Conservation (phyloP, 2,329 filamentous ascomycete genomes). For the Claviceps maximensis region DNA sequence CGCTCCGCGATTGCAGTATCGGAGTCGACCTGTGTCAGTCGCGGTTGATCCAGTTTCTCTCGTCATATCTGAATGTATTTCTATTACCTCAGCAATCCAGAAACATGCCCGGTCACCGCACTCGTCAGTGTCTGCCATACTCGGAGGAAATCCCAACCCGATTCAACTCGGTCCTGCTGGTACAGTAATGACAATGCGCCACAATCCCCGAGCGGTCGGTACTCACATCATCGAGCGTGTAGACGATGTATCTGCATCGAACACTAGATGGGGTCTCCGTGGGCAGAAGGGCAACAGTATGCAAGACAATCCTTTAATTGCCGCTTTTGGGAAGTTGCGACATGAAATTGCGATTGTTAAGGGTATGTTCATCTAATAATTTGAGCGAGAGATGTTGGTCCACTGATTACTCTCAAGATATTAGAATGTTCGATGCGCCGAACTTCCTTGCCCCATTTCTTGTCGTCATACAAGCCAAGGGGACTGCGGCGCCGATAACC, state of each 20-base stretch:
- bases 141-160: conserved; percentile 59
- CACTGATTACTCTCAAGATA: conserved; percentile 41
- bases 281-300: conserved; percentile 95
- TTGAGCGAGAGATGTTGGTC: too few relatives aligned
- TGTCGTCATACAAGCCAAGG: conserved; percentile 91
- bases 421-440: conserved; percentile 77
- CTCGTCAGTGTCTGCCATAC: conserved; percentile 88
- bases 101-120: conserved; percentile 95
- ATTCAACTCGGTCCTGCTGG: conserved; percentile 38
- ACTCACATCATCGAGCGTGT: conserved; percentile 26
- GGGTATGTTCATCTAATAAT: conserved; percentile 34
- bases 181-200: conserved; percentile 26
- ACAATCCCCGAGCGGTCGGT: conserved; percentile 24
- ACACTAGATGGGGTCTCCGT: conserved; percentile 82
- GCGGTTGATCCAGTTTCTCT: conserved; percentile 83
- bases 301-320: conserved; percentile 93
- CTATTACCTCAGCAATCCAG: conserved; percentile 94
- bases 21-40: conserved; percentile 55
- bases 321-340: conserved; percentile 80
- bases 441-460: conserved; percentile 85
- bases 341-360: conserved; percentile 77
- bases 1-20: conserved; percentile 40
- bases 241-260: conserved; percentile 39
- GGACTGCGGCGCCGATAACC: conserved; percentile 90
- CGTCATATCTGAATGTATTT: conserved; percentile 97